These are phyloP conservation scores for Beta vulgaris DNA, from an alignment of 148 eudicot species.

Conservation along the genomic window DNA sequence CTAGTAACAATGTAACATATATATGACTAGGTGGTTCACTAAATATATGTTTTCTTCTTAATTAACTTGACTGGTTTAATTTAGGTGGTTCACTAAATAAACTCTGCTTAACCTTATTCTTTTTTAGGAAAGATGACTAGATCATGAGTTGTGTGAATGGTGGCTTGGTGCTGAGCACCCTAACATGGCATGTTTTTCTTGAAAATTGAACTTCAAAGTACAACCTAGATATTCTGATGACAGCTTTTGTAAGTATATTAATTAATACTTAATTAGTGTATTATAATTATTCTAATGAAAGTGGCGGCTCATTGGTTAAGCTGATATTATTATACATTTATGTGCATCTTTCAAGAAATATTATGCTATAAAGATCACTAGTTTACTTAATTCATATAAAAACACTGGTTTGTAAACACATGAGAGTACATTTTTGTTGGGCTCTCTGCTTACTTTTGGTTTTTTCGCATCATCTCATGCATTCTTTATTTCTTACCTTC, in stretches of 20 bases:
- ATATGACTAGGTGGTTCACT: no score
- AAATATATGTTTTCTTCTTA: slow-evolving; percentile 9
- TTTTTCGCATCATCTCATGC: slow-evolving; percentile 6
- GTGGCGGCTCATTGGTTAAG: slow-evolving; percentile 19
- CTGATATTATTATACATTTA: slow-evolving; percentile 1
- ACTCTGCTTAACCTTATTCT: slow-evolving; percentile 29
- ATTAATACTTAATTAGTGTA: not conserved
- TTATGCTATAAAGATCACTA: no score
- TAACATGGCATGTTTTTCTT: slow-evolving; percentile 45
- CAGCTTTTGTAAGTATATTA: slow-evolving; percentile 19
- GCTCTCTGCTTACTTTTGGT: slow-evolving; percentile 11
- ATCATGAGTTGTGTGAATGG: slow-evolving; percentile 14
- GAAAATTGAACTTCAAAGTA: slow-evolving; percentile 30
- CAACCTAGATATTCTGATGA: slow-evolving; percentile 31
- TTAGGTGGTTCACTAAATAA: slow-evolving; percentile 27
- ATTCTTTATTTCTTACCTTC: not conserved
- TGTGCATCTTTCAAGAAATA: not conserved
- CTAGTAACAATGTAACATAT: no score
- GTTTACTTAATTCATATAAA: no score
- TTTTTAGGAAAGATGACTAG: slow-evolving; percentile 32
- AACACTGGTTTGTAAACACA: not conserved
- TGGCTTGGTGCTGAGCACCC: slow-evolving; percentile 31
- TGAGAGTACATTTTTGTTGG: slow-evolving; percentile 8
- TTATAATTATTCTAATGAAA: not conserved
- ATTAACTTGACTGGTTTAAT: not conserved